A percentile compares a stretch with the other conserved stretches of the same genome.
Evolutionary conservation across 495 filamentous ascomycete species (phyloP).

Genomic region (Neurospora sp.): DNA sequence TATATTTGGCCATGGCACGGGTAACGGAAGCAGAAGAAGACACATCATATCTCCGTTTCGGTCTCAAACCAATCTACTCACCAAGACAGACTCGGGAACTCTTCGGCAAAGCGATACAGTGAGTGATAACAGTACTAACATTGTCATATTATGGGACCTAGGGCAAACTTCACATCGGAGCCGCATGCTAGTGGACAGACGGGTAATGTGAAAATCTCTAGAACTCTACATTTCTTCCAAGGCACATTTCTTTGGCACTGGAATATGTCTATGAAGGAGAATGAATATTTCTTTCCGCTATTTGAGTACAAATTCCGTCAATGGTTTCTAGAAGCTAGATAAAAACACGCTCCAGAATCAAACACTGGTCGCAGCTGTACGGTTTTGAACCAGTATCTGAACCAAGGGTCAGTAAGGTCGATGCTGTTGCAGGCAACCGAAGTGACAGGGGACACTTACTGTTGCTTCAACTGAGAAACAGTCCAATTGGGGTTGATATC

Average conservation of each 20-base stretch:
- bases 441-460: too few relatives aligned
- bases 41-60: not conserved
- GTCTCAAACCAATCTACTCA: not conserved
- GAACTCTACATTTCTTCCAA: not conserved
- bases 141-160: not conserved
- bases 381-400: slow-evolving; percentile 59
- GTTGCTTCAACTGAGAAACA: too few relatives aligned
- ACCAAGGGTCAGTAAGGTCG: slow-evolving; percentile 12
- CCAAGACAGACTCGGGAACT: not conserved
- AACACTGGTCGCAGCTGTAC: slow-evolving; percentile 22
- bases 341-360: not conserved
- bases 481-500: not conserved
- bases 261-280: not conserved
- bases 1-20: not conserved
- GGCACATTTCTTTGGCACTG: not conserved
- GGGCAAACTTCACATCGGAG: not conserved
- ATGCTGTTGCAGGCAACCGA: not conserved
- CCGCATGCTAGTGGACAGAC: not conserved
- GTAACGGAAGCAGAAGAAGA: not conserved
- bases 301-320: not conserved
- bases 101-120: not conserved
- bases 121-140: not conserved
- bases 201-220: not conserved
- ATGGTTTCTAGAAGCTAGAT: not conserved
- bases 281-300: not conserved